These are phyloP conservation scores for Silene noctiflora DNA, from an alignment of 179 eudicot genomes.

Conservation along the genomic window DNA sequence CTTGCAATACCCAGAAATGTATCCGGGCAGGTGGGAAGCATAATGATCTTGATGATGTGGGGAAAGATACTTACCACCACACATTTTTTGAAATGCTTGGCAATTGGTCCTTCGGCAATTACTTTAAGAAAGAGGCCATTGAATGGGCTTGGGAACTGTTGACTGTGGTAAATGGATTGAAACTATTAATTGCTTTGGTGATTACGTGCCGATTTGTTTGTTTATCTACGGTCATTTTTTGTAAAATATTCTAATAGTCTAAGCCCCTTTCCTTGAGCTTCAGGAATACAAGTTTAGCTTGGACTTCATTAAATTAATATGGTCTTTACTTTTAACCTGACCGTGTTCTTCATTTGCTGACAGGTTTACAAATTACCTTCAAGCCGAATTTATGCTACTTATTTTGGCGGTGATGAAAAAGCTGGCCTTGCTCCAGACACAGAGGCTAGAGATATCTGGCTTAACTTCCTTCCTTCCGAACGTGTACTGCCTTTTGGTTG, in stretches of 20 bases:
- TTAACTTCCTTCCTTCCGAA: constrained; percentile 62
- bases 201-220: background rate
- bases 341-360: constrained; percentile 9
- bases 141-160: constrained; percentile 95
- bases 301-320: background rate
- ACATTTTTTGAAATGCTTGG: constrained; percentile 99
- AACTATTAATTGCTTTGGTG: background rate
- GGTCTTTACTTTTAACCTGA: constrained; percentile 4
- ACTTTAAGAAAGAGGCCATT: constrained; percentile 87
- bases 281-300: background rate
- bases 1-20: constrained; percentile 97
- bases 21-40: constrained; percentile 98
- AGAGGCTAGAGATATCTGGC: constrained; percentile 90
- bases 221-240: background rate
- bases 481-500: constrained; percentile 95
- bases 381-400: constrained; percentile 84
- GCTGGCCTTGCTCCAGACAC: constrained; percentile 79
- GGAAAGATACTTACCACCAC: constrained; percentile 96
- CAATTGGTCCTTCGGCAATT: constrained; percentile 97
- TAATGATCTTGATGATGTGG: constrained; percentile 99
- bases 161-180: constrained; percentile 50
- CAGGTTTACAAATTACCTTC: constrained; percentile 77
- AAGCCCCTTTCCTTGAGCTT: background rate
- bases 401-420: constrained; percentile 97
- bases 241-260: background rate